phyloP scores from a whole-genome alignment of 192 early-diverging fungal genomes.

The Phlyctochytrium arcticum region DNA sequence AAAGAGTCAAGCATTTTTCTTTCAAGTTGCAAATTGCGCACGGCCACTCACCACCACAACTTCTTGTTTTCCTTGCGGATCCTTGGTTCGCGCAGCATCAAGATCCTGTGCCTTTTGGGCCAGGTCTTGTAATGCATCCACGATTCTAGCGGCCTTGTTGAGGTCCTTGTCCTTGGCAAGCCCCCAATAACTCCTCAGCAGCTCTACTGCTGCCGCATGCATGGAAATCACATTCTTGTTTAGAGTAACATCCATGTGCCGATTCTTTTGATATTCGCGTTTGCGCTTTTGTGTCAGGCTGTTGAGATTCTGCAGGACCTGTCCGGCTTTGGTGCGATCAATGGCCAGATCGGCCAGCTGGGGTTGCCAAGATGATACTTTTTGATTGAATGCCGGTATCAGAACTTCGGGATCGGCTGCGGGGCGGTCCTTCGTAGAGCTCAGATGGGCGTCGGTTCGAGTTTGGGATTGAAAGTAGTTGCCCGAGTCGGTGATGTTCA shows the following conservation, averaged over 20 bases:
- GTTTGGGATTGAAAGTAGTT: conserved; percentile 19
- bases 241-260: neutral
- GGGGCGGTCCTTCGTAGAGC: no score
- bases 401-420: no score
- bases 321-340: neutral
- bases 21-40: no score
- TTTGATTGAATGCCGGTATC: no score
- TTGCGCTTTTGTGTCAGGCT: conserved; percentile 8
- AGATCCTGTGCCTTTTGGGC: neutral
- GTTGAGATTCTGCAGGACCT: conserved; percentile 13
- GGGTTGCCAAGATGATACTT: no score
- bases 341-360: no score
- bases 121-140: neutral
- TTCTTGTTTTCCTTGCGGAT: no score
- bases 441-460: no score
- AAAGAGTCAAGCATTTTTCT: neutral
- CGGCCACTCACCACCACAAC: no score
- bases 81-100: no score
- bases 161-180: neutral
- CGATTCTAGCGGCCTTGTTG: neutral
- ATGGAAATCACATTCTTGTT: neutral
- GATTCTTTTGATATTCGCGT: conserved; percentile 3
- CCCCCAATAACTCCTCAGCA: conserved; percentile 7
- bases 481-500: conserved; percentile 72
- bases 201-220: conserved; percentile 2